These are phyloP conservation scores for Trifolium dubium DNA, from an alignment of 306 rosid species.

Conservation along the genomic window DNA sequence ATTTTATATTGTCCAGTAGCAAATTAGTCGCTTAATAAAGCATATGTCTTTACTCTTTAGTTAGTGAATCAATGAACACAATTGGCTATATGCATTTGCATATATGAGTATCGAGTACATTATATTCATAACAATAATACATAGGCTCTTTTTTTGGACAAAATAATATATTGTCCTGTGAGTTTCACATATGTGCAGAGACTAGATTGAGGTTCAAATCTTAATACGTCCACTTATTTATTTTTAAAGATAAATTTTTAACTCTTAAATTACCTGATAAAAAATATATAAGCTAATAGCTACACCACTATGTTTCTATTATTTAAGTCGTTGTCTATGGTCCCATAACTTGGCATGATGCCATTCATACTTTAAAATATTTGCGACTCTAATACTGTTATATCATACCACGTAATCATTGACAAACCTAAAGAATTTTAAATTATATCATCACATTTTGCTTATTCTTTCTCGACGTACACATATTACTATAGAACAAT, in stretches of 20 bases:
- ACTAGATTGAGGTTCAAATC: too few relatives aligned
- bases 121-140: too few relatives aligned
- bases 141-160: too few relatives aligned
- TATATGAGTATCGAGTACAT: too few relatives aligned
- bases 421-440: background rate
- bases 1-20: slow-evolving; percentile 30
- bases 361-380: slow-evolving; percentile 35
- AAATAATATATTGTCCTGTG: too few relatives aligned
- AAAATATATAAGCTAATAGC: too few relatives aligned
- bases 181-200: too few relatives aligned
- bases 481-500: background rate
- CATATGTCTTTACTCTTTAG: slow-evolving; percentile 24
- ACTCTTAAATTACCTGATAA: too few relatives aligned
- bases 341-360: slow-evolving; percentile 37
- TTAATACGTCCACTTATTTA: too few relatives aligned
- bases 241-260: too few relatives aligned
- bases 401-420: background rate
- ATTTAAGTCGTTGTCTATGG: slow-evolving; percentile 11
- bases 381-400: background rate
- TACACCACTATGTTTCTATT: slow-evolving; percentile 3
- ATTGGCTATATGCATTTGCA: background rate
- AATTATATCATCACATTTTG: background rate
- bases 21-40: background rate
- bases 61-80: background rate
- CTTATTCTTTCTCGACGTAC: slow-evolving; percentile 4